A percentile compares a stretch with the other conserved stretches of the same genome.
phyloP scores from a whole-genome alignment of 2,329 filamentous ascomycete genomes.

The Diaporthe helianthi region DNA sequence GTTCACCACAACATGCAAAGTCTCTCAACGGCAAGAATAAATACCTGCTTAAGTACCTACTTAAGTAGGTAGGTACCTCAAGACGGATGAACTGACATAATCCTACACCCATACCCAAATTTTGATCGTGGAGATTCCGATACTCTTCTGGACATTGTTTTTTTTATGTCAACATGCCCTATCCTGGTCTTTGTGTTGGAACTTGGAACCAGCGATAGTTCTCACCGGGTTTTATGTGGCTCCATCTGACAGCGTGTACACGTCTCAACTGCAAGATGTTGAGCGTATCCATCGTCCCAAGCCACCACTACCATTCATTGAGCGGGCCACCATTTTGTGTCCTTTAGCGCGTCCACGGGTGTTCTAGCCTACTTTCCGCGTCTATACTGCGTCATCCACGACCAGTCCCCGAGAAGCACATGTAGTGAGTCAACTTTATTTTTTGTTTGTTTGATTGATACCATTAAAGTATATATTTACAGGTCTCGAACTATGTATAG shows the following conservation, averaged over 20 bases:
- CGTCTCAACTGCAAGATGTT: neutral
- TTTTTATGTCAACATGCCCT: no score
- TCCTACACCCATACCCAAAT: neutral
- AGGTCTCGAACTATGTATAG: conserved; percentile 12
- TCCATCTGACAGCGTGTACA: neutral
- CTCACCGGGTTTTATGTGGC: neutral
- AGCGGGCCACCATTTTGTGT: no score
- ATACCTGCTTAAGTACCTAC: no score
- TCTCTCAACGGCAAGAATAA: neutral
- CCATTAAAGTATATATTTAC: neutral
- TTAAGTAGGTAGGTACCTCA: no score
- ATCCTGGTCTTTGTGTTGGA: no score
- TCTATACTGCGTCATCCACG: neutral
- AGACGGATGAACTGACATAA: neutral
- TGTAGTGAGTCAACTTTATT: neutral
- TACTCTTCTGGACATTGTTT: neutral
- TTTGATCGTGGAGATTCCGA: neutral
- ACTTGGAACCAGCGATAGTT: accelerated
- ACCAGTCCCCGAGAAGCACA: neutral
- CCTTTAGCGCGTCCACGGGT: neutral
- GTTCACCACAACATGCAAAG: no score
- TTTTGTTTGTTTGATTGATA: neutral
- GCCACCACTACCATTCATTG: neutral
- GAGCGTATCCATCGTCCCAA: neutral
- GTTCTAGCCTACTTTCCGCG: no score